Evolutionary conservation across 140 eudicot genomes (phyloP).

Genomic region (Artemisia princeps): DNA sequence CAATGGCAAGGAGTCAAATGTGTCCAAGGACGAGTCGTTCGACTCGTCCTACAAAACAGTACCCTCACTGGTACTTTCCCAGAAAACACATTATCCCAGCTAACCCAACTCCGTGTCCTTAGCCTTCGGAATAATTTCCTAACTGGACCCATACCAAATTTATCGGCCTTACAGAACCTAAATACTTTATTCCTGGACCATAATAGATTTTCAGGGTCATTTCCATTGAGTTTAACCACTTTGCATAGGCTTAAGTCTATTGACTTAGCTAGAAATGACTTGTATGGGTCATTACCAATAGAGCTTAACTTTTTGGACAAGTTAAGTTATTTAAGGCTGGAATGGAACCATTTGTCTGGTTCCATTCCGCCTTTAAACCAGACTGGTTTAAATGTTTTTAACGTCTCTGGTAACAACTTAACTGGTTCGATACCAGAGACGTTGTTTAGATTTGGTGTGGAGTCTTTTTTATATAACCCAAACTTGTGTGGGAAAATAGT

Average conservation of each 20-base stretch:
- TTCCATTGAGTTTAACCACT: conserved; percentile 42
- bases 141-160: conserved; percentile 68
- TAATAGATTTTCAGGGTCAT: conserved; percentile 57
- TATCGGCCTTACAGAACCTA: conserved; percentile 58
- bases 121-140: conserved; percentile 66
- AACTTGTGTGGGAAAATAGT: conserved; percentile 61
- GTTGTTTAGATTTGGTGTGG: conserved; percentile 30
- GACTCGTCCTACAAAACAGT: conserved; percentile 37
- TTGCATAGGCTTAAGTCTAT: conserved; percentile 46
- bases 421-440: conserved; percentile 59
- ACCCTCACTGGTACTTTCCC: conserved; percentile 52
- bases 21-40: conserved; percentile 70
- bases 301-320: conserved; percentile 44
- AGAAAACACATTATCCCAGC: conserved; percentile 44
- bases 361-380: conserved; percentile 64
- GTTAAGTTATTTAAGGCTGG: conserved; percentile 47
- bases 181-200: conserved; percentile 59
- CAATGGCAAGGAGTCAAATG: conserved; percentile 89
- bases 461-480: conserved; percentile 50
- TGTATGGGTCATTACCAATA: conserved; percentile 51
- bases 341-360: conserved; percentile 64
- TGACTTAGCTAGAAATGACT: conserved; percentile 51
- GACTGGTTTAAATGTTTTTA: conserved; percentile 43
- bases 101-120: conserved; percentile 82
- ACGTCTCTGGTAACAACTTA: conserved; percentile 64